Conservation (phyloP, 1,139 yeast species). For the Saccharomycopsis phalli region DNA sequence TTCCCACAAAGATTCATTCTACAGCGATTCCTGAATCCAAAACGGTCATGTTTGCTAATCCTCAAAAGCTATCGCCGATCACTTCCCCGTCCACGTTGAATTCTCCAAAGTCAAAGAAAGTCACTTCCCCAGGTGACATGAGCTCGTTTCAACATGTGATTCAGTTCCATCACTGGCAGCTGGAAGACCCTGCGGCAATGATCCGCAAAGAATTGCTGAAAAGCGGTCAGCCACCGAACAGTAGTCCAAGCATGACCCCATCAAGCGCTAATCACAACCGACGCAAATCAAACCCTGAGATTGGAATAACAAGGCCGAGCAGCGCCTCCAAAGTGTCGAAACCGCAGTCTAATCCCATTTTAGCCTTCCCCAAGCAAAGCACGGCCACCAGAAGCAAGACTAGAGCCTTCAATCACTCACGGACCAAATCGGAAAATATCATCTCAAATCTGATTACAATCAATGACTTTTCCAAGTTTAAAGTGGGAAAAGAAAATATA, state of each 20-base stretch:
- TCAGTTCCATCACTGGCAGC: conserved; percentile 46
- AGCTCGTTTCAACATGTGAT: conserved; percentile 42
- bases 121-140: conserved; percentile 41
- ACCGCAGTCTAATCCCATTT: not conserved
- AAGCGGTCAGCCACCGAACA: not conserved
- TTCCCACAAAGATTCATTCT: conserved; percentile 12
- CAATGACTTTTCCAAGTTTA: conserved; percentile 9
- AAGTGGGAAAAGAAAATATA: conserved; percentile 11
- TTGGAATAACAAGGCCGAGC: not conserved
- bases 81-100: not conserved
- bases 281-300: conserved; percentile 16
- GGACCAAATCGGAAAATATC: conserved; percentile 10
- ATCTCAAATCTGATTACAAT: not conserved
- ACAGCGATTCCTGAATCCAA: conserved; percentile 10
- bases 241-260: no score
- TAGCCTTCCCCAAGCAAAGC: not conserved
- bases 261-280: conserved; percentile 2
- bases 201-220: conserved; percentile 12
- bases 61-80: not conserved
- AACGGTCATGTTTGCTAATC: not conserved
- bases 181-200: conserved; percentile 29
- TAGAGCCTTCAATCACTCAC: conserved; percentile 6
- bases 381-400: conserved; percentile 1
- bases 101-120: conserved; percentile 5
- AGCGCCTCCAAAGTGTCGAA: conserved; percentile 6